Evolutionary conservation across 352 stramenopile genomes (phyloP).

Genomic region (Phytophthora syringae): DNA sequence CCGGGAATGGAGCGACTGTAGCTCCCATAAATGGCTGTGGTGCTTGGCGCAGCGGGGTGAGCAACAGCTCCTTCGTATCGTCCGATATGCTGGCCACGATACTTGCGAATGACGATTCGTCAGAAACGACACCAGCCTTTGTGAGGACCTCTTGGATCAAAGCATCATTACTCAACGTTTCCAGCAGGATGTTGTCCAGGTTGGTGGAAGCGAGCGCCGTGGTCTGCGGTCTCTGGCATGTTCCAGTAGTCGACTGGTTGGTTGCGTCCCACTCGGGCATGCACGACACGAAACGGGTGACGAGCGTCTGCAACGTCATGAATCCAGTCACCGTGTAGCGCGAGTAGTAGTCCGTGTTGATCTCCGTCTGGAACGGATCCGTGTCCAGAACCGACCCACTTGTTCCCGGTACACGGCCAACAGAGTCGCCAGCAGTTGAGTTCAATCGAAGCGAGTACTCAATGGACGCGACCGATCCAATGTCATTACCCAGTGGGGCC

Average conservation of each 20-base stretch:
- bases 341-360: slow-evolving; percentile 38
- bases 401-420: slow-evolving; percentile 40
- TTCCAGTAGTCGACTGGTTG: slow-evolving; percentile 24
- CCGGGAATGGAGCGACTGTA: slow-evolving; percentile 44
- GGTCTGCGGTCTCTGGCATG: slow-evolving; percentile 49
- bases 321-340: slow-evolving; percentile 28
- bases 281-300: slow-evolving; percentile 29
- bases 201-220: slow-evolving; percentile 29
- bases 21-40: slow-evolving; percentile 51
- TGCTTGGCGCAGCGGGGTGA: slow-evolving; percentile 38
- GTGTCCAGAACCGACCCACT: slow-evolving; percentile 38
- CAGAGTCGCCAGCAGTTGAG: slow-evolving; percentile 47
- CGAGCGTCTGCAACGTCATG: slow-evolving; percentile 35
- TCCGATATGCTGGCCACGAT: slow-evolving; percentile 27
- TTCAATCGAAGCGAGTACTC: slow-evolving; percentile 71
- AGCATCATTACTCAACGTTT: slow-evolving; percentile 43
- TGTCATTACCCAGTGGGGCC: slow-evolving; percentile 33
- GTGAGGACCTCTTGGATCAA: slow-evolving; percentile 43
- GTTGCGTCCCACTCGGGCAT: slow-evolving; percentile 31
- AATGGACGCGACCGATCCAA: slow-evolving; percentile 50
- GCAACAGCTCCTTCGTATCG: slow-evolving; percentile 16
- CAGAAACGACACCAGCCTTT: slow-evolving; percentile 20
- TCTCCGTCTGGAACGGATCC: slow-evolving; percentile 49
- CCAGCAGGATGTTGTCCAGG: slow-evolving; percentile 43
- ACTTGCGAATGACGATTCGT: slow-evolving; percentile 25